These are phyloP conservation scores for Stylosanthes scabra DNA, from an alignment of 331 rosid genomes.

Conservation along the genomic window DNA sequence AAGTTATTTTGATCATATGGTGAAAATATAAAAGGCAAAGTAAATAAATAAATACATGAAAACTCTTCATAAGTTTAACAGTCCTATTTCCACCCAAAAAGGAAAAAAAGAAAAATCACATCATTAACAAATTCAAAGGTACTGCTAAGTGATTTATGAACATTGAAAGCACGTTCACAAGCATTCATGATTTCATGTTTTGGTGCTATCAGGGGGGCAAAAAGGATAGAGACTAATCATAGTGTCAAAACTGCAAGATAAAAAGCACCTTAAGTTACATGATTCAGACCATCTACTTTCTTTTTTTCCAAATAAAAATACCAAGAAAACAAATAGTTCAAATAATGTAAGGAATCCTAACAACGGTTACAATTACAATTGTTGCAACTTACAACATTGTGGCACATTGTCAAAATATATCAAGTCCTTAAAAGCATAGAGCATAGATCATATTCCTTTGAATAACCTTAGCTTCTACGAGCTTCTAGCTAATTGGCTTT, in stretches of 20 bases:
- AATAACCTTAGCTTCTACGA: slow-evolving; percentile 40
- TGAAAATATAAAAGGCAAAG: too few relatives aligned
- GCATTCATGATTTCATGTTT: slow-evolving; percentile 34
- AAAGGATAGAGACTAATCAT: slow-evolving; percentile 20
- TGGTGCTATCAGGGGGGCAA: neutral
- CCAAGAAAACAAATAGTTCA: neutral
- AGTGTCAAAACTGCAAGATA: slow-evolving; percentile 26
- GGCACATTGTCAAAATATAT: too few relatives aligned
- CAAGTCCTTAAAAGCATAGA: too few relatives aligned
- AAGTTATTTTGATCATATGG: too few relatives aligned
- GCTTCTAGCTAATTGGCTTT: slow-evolving; percentile 30
- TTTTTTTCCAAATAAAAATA: slow-evolving; percentile 2
- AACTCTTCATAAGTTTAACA: neutral
- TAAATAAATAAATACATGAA: too few relatives aligned
- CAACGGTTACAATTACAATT: too few relatives aligned
- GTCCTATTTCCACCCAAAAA: neutral
- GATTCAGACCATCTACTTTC: neutral
- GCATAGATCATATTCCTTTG: slow-evolving; percentile 10
- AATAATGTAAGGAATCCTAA: slow-evolving; percentile 32
- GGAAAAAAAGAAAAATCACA: neutral
- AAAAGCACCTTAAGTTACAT: slow-evolving; percentile 8
- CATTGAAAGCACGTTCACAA: slow-evolving; percentile 14
- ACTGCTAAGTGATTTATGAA: neutral
- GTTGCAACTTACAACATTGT: too few relatives aligned
- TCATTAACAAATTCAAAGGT: slow-evolving; percentile 13